These are phyloP conservation scores for Gossypium turneri DNA, from an alignment of 345 rosid genomes.

Conservation along the genomic window DNA sequence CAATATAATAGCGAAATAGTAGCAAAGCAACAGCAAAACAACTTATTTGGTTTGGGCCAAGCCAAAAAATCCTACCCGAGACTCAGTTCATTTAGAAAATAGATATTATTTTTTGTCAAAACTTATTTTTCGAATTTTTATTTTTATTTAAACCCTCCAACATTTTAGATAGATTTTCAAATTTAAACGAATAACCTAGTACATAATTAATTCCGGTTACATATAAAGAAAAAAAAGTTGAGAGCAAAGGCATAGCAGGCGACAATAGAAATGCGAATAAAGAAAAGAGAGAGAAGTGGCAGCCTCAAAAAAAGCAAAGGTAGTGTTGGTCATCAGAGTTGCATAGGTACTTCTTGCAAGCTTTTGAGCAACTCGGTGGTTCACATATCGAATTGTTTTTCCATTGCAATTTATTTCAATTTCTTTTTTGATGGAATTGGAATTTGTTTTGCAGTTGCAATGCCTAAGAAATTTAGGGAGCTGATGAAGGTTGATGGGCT, in stretches of 20 bases:
- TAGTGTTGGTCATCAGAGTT: conserved; percentile 95
- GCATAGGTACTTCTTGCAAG: conserved; percentile 72
- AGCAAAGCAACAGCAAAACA: too few species aligned
- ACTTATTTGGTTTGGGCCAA: too few species aligned
- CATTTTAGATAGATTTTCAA: too few species aligned
- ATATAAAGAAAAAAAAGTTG: conserved; percentile 30
- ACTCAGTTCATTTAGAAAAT: too few species aligned
- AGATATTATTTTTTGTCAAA: too few species aligned
- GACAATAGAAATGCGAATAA: conserved; percentile 16
- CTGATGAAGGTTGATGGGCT: conserved; percentile 94
- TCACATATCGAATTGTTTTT: conserved; percentile 49
- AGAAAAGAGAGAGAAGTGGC: conserved; percentile 38
- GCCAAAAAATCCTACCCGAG: too few species aligned
- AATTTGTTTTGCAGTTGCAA: conserved; percentile 51
- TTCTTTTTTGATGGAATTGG: background rate
- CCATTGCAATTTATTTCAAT: too few species aligned
- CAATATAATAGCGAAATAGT: too few species aligned
- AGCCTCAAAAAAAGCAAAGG: conserved; percentile 60
- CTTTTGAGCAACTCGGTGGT: conserved; percentile 93
- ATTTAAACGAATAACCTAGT: too few species aligned
- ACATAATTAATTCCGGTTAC: too few species aligned
- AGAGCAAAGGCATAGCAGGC: background rate
- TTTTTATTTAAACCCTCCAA: rapidly evolving
- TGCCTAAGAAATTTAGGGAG: conserved; percentile 91
- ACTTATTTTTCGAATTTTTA: too few species aligned